A percentile compares a stretch with the other conserved stretches of the same genome.
phyloP scores from a whole-genome alignment of 2,329 filamentous ascomycete genomes.

The Lasiodiplodia sp. region DNA sequence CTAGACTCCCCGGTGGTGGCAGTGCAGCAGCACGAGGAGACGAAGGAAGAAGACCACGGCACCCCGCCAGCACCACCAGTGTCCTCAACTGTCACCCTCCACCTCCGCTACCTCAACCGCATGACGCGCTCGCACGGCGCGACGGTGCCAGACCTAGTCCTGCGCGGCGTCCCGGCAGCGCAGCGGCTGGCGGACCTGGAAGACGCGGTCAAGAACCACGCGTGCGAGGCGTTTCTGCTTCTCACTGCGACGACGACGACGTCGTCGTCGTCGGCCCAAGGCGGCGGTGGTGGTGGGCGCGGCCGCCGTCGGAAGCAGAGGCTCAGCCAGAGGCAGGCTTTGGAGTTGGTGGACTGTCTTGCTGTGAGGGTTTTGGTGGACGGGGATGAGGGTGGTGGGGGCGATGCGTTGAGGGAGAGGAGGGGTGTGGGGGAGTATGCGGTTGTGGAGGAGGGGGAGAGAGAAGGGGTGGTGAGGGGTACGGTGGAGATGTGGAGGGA shows the following conservation, averaged over 20 bases:
- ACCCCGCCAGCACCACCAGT: no score
- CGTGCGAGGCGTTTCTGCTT: not conserved
- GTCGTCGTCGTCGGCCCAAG: no score
- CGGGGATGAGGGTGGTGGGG: not conserved
- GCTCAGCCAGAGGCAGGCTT: not conserved
- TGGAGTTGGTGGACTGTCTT: not conserved
- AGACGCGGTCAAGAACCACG: not conserved
- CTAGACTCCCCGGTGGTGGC: no score
- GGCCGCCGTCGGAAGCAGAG: no score
- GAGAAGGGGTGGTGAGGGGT: not conserved
- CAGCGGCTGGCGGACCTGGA: not conserved
- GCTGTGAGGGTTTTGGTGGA: not conserved
- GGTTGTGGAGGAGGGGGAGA: not conserved
- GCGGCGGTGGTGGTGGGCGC: not conserved
- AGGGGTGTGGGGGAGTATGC: not conserved
- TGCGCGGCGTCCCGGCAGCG: not conserved
- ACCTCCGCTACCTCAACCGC: not conserved
- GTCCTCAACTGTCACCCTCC: not conserved
- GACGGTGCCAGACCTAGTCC: not conserved
- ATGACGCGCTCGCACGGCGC: not conserved
- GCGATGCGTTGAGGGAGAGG: not conserved
- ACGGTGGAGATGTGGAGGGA: slow-evolving; percentile 1
- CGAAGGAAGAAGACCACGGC: no score
- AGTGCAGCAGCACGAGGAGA: not conserved
- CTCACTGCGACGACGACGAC: no score